These are phyloP conservation scores for Saturnispora gosingensis DNA, from an alignment of 805 yeast species.

Conservation along the genomic window DNA sequence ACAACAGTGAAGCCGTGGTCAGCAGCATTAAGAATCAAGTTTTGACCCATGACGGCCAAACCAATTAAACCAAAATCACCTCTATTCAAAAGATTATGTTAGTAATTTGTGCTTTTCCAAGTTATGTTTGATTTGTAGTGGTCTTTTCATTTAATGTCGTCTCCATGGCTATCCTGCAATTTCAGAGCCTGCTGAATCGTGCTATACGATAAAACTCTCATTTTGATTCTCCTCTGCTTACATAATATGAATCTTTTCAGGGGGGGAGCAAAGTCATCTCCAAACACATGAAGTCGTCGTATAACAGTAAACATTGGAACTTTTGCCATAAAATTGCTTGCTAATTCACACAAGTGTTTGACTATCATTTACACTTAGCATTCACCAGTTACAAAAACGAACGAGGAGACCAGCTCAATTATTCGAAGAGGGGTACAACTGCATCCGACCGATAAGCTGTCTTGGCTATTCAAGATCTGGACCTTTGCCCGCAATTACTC, in stretches of 20 bases:
- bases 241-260: not conserved
- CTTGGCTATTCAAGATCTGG: not conserved
- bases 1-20: constrained; percentile 98
- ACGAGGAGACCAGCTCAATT: not conserved
- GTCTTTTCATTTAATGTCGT: not conserved
- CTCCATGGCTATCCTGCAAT: too few species aligned
- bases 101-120: not conserved
- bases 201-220: too few species aligned
- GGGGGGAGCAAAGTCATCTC: not conserved
- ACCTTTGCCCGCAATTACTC: not conserved
- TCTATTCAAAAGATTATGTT: constrained; percentile 26
- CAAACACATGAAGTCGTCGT: not conserved
- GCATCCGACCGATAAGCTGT: not conserved
- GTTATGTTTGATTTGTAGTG: not conserved
- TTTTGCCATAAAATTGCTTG: not conserved
- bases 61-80: constrained; percentile 99
- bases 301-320: not conserved
- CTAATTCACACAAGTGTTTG: too few species aligned
- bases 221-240: not conserved
- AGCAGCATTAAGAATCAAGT: constrained; percentile 93
- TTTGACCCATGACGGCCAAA: constrained; percentile 99
- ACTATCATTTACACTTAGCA: too few species aligned
- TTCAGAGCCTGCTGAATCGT: too few species aligned
- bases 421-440: not conserved
- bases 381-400: too few species aligned